Base-by-base conservation (phyloP, 1,139 yeast genomes). In the Geotrichum histeridarum region DNA sequence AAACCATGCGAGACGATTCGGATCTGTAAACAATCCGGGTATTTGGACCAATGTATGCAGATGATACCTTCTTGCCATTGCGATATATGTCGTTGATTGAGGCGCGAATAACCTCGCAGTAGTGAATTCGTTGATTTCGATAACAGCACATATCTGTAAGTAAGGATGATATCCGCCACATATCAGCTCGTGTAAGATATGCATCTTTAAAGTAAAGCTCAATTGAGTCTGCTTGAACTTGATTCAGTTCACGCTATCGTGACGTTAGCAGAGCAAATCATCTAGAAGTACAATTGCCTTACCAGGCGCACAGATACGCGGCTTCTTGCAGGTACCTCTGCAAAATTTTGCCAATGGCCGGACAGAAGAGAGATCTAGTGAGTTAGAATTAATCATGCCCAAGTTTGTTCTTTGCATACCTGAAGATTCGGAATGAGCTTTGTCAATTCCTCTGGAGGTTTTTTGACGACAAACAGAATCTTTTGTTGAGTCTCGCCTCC, bases 11-110 rank as follows among this genome's bases (percentile, higher is more conserved):
- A 1, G 98, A 95, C 48, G 96, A 84, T 63, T 93, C 97, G 0
- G 96, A 88, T 51, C 99, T 77, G 66, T 86, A 93, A 0, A 90
- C 88, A 15, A 93, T 73, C 60, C 84, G 85, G 5, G 99, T 91
- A 35, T 81, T 77, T 14, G 81, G 81, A 2, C 91, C 86, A 49
- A 93, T 75, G 64, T 83, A 88, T 4, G 81, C 83, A 8, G 81
- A 77, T 50, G 66, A 67, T 47, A 67, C 68, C 47, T 69, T 70
- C 59, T 77, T 78, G 1, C 97, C 97, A 56, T 82, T 76, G 57
- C 82, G 78, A 67, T 85, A 91, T 12, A 91, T 79, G 43, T 81
- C 79, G 55, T 81, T 81, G 2, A 90, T 82, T 0, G 78, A 73
- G 0, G 89, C 84, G 38, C 88, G 77, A 51, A 79, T 83, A 50